Evolutionary conservation across 768 basidiomycete species (phyloP).

Genomic region (Psilocybe cubensis): DNA sequence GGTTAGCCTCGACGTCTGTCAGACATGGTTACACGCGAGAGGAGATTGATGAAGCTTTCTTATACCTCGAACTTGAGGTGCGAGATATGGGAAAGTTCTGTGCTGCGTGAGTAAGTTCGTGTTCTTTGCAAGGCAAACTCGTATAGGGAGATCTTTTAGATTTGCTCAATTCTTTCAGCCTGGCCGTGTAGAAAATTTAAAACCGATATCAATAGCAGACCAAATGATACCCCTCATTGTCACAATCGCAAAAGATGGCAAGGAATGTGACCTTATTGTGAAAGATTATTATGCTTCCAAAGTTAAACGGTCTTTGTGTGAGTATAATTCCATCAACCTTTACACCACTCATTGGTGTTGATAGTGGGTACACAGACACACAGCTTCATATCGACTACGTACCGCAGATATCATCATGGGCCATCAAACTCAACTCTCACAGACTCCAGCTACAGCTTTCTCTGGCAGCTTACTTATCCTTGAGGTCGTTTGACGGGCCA

Average conservation of each 20-base stretch:
- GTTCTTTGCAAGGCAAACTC: neutral
- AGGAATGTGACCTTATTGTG: conserved; percentile 33
- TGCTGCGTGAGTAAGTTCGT: neutral
- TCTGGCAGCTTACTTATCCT: neutral
- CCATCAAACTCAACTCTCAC: neutral
- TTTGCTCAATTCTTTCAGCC: conserved; percentile 29
- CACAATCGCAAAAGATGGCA: conserved; percentile 42
- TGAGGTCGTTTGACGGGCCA: neutral
- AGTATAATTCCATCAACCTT: neutral
- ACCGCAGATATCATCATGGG: neutral
- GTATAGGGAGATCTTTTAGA: neutral
- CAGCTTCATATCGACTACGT: neutral
- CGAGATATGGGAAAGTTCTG: neutral
- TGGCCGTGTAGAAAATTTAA: conserved; percentile 27
- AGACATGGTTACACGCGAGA: neutral
- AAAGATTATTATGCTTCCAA: neutral
- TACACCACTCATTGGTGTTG: no score
- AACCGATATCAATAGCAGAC: conserved; percentile 33
- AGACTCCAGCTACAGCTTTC: neutral
- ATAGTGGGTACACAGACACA: no score
- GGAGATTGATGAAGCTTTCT: neutral
- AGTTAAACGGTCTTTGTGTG: neutral
- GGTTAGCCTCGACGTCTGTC: neutral
- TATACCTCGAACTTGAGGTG: neutral
- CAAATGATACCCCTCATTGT: conserved; percentile 32